Conservation (phyloP, 768 basidiomycete genomes). For the Xerocomus spinulosus region DNA sequence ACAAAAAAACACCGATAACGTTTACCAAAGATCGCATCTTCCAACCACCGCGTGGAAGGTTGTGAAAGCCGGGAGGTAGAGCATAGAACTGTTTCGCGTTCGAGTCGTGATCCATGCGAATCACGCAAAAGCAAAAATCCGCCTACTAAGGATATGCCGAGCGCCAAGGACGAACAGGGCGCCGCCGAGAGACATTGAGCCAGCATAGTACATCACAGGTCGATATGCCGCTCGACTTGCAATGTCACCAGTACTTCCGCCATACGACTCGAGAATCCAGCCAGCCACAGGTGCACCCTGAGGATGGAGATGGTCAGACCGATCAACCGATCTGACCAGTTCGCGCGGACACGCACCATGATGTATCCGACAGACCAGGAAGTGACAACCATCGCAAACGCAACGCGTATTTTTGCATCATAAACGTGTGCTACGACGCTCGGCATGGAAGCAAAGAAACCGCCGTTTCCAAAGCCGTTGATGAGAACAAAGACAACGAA, state of each 20-base stretch:
- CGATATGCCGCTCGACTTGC: constrained; percentile 22
- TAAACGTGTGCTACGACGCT: constrained; percentile 30
- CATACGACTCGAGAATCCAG: constrained; percentile 27
- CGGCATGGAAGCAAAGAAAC: constrained; percentile 33
- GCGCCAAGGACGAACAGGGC: constrained; percentile 17
- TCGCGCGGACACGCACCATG: constrained; percentile 9
- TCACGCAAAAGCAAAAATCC: constrained; percentile 15
- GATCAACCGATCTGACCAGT: background rate
- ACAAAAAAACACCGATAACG: too few species aligned
- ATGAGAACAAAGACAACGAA: constrained; percentile 26
- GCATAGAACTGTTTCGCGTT: background rate
- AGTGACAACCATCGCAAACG: constrained; percentile 33
- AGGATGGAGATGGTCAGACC: background rate
- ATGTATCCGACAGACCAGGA: constrained; percentile 31
- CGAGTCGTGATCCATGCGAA: background rate
- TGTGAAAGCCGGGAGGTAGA: background rate
- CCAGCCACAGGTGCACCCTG: constrained; percentile 30
- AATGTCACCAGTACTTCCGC: constrained; percentile 10
- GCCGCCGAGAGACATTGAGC: constrained; percentile 24
- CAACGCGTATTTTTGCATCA: constrained; percentile 27
- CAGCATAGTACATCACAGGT: constrained; percentile 31
- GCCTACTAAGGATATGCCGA: constrained; percentile 5
- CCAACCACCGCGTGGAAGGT: background rate
- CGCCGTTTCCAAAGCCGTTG: constrained; percentile 30
- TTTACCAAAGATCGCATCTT: background rate